phyloP scores from a whole-genome alignment of 805 yeast species.

The Candida taoyuanica region DNA sequence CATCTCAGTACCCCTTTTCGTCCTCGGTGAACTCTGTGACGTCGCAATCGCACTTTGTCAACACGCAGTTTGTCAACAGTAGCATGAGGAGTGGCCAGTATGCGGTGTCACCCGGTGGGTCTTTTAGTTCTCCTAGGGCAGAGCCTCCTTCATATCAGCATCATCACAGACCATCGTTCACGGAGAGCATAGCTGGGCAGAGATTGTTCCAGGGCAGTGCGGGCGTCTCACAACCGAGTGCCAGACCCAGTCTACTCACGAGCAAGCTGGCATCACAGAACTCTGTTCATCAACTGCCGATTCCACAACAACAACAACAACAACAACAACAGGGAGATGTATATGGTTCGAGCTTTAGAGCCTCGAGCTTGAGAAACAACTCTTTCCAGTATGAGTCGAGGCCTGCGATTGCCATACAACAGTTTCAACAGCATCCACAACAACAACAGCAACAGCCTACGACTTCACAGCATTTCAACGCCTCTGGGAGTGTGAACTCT shows the following conservation, averaged over 20 bases:
- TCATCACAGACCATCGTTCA: constrained; percentile 16
- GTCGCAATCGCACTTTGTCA: constrained; percentile 17
- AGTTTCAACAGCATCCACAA: not conserved
- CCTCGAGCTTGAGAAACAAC: not conserved
- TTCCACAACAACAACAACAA: constrained; percentile 6
- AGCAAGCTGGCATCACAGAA: constrained; percentile 28
- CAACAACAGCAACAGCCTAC: constrained; percentile 10
- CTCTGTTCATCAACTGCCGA: constrained; percentile 12
- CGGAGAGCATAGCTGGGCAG: constrained; percentile 11
- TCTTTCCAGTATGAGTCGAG: not conserved
- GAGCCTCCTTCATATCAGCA: constrained; percentile 20
- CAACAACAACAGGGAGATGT: constrained; percentile 2
- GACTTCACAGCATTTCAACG: constrained; percentile 29
- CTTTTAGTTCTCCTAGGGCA: constrained; percentile 24
- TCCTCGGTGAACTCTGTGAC: constrained; percentile 24
- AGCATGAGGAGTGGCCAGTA: constrained; percentile 17
- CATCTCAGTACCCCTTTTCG: constrained; percentile 22
- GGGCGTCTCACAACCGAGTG: constrained; percentile 7
- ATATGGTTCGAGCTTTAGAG: constrained; percentile 3
- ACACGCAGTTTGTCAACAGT: constrained; percentile 21
- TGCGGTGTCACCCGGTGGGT: constrained; percentile 22
- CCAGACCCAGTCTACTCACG: constrained; percentile 29
- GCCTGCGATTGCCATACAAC: constrained; percentile 24
- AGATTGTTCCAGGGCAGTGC: constrained; percentile 9
- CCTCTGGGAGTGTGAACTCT: constrained; percentile 23